phyloP scores from a whole-genome alignment of 1,284 basidiomycete species.

The Austroboletus novae-zelandiae region DNA sequence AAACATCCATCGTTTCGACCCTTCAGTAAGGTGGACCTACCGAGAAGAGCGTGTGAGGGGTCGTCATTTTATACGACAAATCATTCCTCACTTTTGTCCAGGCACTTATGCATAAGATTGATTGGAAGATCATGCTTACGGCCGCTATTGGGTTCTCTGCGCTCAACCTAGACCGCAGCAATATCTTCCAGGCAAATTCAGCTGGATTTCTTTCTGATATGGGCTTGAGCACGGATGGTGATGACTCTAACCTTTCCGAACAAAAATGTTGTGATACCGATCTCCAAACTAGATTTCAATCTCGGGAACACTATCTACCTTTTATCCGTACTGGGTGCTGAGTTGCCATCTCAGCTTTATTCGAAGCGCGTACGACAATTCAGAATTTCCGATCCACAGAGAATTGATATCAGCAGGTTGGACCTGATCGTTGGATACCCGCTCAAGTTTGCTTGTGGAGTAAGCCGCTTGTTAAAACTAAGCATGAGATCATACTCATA shows the following conservation, averaged over 20 bases:
- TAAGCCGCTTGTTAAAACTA: conserved; percentile 27
- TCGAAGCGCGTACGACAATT: conserved; percentile 53
- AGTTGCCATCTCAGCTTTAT: conserved; percentile 70
- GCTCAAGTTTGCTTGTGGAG: conserved; percentile 42
- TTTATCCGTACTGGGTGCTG: conserved; percentile 57
- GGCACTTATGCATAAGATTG: conserved; percentile 44
- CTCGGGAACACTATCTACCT: conserved; percentile 60
- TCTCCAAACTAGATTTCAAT: conserved; percentile 50
- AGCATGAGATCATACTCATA: neutral
- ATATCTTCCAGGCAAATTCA: conserved; percentile 62
- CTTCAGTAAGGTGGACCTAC: conserved; percentile 65
- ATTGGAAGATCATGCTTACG: conserved; percentile 49
- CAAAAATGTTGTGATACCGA: neutral
- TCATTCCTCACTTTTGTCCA: neutral
- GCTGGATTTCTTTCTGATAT: conserved; percentile 66
- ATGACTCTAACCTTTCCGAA: neutral
- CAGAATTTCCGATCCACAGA: neutral
- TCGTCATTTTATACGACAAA: neutral
- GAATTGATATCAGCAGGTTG: conserved; percentile 35
- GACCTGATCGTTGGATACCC: conserved; percentile 73
- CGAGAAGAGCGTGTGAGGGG: conserved; percentile 55
- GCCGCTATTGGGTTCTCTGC: conserved; percentile 46
- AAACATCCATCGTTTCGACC: conserved; percentile 65
- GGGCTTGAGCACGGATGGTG: conserved; percentile 53
- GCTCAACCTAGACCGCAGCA: conserved; percentile 44